A percentile compares a stretch with the other conserved stretches of the same genome.
phyloP scores from a whole-genome alignment of 179 eudicot species.

The Carnegiea gigantea region DNA sequence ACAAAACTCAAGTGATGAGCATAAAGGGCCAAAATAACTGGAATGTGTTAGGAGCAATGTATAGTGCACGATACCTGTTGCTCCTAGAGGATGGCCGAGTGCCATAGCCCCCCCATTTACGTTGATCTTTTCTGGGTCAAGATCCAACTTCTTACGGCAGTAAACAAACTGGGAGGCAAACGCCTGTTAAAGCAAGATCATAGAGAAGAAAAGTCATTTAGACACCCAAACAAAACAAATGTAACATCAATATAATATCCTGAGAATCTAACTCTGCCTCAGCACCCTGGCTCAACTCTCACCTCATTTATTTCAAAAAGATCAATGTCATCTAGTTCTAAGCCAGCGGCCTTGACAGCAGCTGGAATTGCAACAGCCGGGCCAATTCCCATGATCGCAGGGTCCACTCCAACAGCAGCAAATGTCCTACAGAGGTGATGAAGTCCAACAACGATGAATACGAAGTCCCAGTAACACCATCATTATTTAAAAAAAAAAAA shows the following conservation, averaged over 20 bases:
- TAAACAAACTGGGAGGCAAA: constrained; percentile 94
- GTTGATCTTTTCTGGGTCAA: constrained; percentile 85
- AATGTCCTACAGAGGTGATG: constrained; percentile 56
- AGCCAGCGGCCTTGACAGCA: constrained; percentile 96
- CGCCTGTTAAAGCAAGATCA: constrained; percentile 49
- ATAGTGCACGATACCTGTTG: constrained; percentile 61
- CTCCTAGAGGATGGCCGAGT: constrained; percentile 94
- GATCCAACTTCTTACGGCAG: constrained; percentile 81
- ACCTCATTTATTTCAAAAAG: constrained; percentile 99
- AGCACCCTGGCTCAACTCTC: constrained; percentile 4
- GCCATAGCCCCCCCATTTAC: constrained; percentile 99
- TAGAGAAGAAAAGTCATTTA: not conserved
- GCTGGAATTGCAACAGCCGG: constrained; percentile 98
- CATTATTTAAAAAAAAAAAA: no score
- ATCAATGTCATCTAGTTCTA: constrained; percentile 82
- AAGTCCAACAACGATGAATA: constrained; percentile 3
- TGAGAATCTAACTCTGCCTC: not conserved
- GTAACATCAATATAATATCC: not conserved
- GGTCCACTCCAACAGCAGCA: constrained; percentile 97
- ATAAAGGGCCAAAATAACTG: not conserved
- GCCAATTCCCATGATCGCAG: constrained; percentile 95
- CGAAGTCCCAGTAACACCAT: not conserved
- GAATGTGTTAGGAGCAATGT: not conserved
- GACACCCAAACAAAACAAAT: not conserved
- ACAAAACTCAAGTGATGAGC: not conserved